Base-by-base conservation (phyloP, 805 yeast genomes). In the Barnettozyma siamensis region DNA sequence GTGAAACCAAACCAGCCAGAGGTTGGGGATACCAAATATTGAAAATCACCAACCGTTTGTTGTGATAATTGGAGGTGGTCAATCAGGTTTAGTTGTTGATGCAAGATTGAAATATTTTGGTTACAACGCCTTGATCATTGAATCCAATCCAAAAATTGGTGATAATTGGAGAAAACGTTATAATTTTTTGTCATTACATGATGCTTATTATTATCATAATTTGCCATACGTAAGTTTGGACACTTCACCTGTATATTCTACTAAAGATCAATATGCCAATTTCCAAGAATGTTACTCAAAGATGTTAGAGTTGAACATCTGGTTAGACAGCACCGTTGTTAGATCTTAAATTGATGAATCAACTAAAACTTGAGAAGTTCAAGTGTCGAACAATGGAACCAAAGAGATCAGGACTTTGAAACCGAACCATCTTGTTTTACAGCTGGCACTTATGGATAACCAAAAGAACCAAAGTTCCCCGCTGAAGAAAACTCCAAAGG, bases 151-250 rank as follows among this genome's bases (percentile, higher is more conserved):
- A 38, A 51, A 59, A 27, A 57, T 69, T 37, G 75, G 75, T 44
- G 75, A 70, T 46, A 69, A 70, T 51, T 70, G 75, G 75, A 60
- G 75, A 51, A 57, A 59, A 42, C 55, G 75, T 31, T 70, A 70
- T 50, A 64, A 64, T 49, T 69, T 70, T 37, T 54, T 70, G 30
- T 67, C 70, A 6, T 51, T 70, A 26, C 75, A 70, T 49, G 75
- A 70, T 48, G 72, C 74, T 1, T 69, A 65, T 42, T 67, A 65
- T 60, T 63, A 63, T 44, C 69, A 66, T 48, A 67, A 66, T 46
- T 50, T 70, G 41, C 60, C 73, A 11, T 69, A 69, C 47, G 42
- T 69, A 35, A 52, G 59, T 32, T 63, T 63, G 45, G 73, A 73
- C 28, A 61, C 61, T 5, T 60, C 62, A 6, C 75, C 75, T 33